These are phyloP conservation scores for Laguncularia racemosa DNA, from an alignment of 345 rosid genomes.

Conservation along the genomic window DNA sequence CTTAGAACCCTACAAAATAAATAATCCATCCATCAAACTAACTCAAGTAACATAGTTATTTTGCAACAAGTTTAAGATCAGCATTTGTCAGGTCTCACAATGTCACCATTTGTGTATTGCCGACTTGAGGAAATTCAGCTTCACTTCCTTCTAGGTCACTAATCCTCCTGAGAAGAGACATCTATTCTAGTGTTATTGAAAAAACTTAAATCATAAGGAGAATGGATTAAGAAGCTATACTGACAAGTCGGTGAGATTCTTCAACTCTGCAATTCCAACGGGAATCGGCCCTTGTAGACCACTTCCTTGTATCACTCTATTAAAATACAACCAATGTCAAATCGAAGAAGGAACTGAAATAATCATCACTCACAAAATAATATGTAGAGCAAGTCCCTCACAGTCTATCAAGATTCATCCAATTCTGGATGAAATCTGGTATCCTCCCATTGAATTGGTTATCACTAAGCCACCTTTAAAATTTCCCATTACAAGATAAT, in stretches of 20 bases:
- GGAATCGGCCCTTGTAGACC: constrained; percentile 18
- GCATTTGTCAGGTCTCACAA: constrained; percentile 3
- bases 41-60: not conserved
- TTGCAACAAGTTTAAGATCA: not conserved
- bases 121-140: not conserved
- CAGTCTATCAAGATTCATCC: not conserved
- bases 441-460: constrained; percentile 15
- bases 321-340: not conserved
- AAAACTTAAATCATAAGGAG: not conserved
- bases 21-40: not conserved
- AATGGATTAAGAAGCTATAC: not conserved
- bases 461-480: constrained; percentile 14
- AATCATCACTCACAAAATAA: too few relatives aligned
- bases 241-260: constrained; percentile 1
- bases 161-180: constrained; percentile 7
- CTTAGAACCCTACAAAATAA: constrained; percentile 35
- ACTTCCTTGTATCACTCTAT: constrained; percentile 11
- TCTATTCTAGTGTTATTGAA: too few relatives aligned
- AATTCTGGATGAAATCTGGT: constrained; percentile 15
- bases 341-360: not conserved
- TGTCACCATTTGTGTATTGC: not conserved
- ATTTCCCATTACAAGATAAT: too few relatives aligned
- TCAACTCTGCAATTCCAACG: not conserved
- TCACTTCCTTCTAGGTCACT: constrained; percentile 8
- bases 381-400: not conserved